Conservation (phyloP, 352 stramenopile species). For the Phytopythium aichiense region DNA sequence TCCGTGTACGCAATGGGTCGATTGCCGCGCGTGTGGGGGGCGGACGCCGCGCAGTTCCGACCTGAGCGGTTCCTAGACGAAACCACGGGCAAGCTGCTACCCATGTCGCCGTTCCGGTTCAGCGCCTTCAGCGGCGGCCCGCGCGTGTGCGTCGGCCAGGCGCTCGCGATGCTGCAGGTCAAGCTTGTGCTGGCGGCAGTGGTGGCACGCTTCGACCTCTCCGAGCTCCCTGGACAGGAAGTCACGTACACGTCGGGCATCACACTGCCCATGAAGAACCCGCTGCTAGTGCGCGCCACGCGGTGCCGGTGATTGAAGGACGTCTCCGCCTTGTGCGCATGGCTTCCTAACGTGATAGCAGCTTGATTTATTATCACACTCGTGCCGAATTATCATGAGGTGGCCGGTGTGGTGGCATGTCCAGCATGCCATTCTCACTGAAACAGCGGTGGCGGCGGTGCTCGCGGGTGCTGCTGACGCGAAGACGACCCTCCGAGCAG, state of each 20-base stretch:
- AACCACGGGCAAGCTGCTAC: slow-evolving; percentile 19
- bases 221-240: slow-evolving; percentile 46
- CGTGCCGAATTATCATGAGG: background rate
- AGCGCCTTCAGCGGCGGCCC: slow-evolving; percentile 34
- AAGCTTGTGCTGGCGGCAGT: slow-evolving; percentile 63
- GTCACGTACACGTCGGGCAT: slow-evolving; percentile 69
- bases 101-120: slow-evolving; percentile 26
- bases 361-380: background rate
- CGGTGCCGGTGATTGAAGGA: background rate
- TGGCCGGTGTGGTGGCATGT: background rate
- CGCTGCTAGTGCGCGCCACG: slow-evolving; percentile 16
- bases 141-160: slow-evolving; percentile 36
- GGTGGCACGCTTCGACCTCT: slow-evolving; percentile 34
- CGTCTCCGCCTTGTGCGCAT: background rate
- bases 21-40: slow-evolving; percentile 39
- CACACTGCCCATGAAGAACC: slow-evolving; percentile 40
- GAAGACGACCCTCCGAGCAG: slow-evolving; percentile 21
- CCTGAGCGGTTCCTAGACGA: slow-evolving; percentile 44
- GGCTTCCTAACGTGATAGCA: background rate
- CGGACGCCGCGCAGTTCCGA: slow-evolving; percentile 34
- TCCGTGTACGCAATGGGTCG: slow-evolving; percentile 37
- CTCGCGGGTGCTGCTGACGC: slow-evolving; percentile 18
- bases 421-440: slow-evolving; percentile 2
- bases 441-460: slow-evolving; percentile 24
- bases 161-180: slow-evolving; percentile 46